These are phyloP conservation scores for Clathrus columnatus DNA, from an alignment of 768 basidiomycete genomes.

Conservation along the genomic window DNA sequence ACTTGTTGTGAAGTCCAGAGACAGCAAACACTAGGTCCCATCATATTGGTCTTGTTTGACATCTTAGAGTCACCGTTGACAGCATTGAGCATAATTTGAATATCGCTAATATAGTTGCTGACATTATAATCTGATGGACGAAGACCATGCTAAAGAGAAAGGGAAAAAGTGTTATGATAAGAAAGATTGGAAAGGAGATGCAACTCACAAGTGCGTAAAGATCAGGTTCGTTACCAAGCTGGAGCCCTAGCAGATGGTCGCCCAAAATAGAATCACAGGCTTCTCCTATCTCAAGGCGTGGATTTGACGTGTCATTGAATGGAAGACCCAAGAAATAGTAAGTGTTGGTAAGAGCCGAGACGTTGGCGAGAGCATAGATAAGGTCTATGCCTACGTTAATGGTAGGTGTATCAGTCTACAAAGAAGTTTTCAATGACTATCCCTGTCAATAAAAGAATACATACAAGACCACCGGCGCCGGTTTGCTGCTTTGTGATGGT, in stretches of 20 bases:
- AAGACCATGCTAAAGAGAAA: constrained; percentile 14
- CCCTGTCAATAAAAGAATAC: constrained; percentile 4
- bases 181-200: neutral
- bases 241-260: constrained; percentile 53
- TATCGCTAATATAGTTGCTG: constrained; percentile 42
- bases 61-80: constrained; percentile 33
- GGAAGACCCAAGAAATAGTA: constrained; percentile 60
- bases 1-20: constrained; percentile 44
- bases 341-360: constrained; percentile 49
- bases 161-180: neutral
- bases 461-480: constrained; percentile 32
- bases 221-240: constrained; percentile 76
- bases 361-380: constrained; percentile 54
- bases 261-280: constrained; percentile 56
- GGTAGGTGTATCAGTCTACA: constrained; percentile 59
- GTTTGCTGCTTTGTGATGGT: constrained; percentile 42
- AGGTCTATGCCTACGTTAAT: constrained; percentile 57
- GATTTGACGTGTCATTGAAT: constrained; percentile 55
- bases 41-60: constrained; percentile 36
- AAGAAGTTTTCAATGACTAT: constrained; percentile 18
- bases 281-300: constrained; percentile 46
- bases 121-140: constrained; percentile 19
- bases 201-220: constrained; percentile 37
- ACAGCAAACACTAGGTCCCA: constrained; percentile 54
- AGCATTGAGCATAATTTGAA: constrained; percentile 37